These are phyloP conservation scores for Cruciata laevipes DNA, from an alignment of 257 asterid species.

Conservation along the genomic window DNA sequence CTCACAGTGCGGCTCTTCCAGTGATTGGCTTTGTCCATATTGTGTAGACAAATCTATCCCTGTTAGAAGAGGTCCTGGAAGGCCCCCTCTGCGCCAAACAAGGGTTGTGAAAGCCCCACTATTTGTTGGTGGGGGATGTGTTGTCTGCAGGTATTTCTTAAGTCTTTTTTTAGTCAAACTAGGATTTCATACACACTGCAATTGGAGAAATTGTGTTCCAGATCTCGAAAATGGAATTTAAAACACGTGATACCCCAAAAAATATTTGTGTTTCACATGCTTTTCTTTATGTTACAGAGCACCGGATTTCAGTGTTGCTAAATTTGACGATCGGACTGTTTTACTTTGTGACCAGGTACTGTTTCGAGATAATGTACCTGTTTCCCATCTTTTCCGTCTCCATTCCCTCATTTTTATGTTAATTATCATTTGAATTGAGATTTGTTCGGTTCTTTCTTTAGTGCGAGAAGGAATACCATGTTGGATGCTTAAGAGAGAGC, in stretches of 20 bases:
- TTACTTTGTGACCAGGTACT: conserved; percentile 91
- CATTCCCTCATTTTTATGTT: conserved; percentile 3
- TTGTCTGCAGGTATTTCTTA: conserved; percentile 73
- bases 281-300: conserved; percentile 40
- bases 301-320: conserved; percentile 87
- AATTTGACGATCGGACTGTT: conserved; percentile 87
- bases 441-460: conserved; percentile 20
- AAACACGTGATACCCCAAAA: not conserved
- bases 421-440: not conserved
- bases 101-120: conserved; percentile 89
- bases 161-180: not conserved
- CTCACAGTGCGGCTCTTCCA: conserved; percentile 40
- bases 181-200: not conserved
- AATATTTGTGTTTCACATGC: conserved; percentile 10
- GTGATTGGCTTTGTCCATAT: conserved; percentile 75
- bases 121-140: conserved; percentile 87
- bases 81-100: conserved; percentile 63
- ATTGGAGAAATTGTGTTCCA: not conserved
- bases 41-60: conserved; percentile 64
- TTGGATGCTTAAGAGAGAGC: conserved; percentile 82
- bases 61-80: conserved; percentile 54
- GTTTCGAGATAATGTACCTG: conserved; percentile 6
- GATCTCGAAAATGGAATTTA: not conserved
- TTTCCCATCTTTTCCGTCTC: conserved; percentile 6
- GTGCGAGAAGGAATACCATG: conserved; percentile 99